These are phyloP conservation scores for Camelina laxa DNA, from an alignment of 345 rosid genomes.

Conservation along the genomic window DNA sequence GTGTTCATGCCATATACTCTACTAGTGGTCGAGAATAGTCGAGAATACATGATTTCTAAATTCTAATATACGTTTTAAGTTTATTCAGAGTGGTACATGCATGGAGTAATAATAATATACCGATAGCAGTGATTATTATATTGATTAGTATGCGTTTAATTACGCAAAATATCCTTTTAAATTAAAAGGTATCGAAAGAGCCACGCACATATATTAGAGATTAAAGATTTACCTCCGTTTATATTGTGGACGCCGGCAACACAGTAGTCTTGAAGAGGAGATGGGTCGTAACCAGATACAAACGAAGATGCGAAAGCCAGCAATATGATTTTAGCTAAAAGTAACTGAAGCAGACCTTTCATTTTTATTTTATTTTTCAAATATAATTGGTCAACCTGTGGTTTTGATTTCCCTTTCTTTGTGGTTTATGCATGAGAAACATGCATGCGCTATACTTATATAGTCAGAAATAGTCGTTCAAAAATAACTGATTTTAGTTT, in stretches of 20 bases:
- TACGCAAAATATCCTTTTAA: too few species aligned
- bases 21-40: too few species aligned
- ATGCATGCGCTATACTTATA: background rate
- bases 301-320: conserved; percentile 19
- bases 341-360: background rate
- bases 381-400: background rate
- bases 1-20: too few species aligned
- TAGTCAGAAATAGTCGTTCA: background rate
- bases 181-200: too few species aligned
- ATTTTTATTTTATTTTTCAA: background rate
- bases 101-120: too few species aligned
- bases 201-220: too few species aligned
- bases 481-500: background rate
- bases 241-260: background rate
- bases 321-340: background rate
- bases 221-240: conserved; percentile 28
- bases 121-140: too few species aligned
- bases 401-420: background rate
- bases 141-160: too few species aligned
- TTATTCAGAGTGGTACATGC: too few species aligned
- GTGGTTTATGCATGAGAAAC: background rate
- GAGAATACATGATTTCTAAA: too few species aligned
- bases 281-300: conserved; percentile 18
- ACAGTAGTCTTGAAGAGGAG: conserved; percentile 31
- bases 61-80: too few species aligned